A percentile compares a stretch with the other conserved stretches of the same genome.
phyloP scores from a whole-genome alignment of 805 yeast species.

The Pichia deserticola region DNA sequence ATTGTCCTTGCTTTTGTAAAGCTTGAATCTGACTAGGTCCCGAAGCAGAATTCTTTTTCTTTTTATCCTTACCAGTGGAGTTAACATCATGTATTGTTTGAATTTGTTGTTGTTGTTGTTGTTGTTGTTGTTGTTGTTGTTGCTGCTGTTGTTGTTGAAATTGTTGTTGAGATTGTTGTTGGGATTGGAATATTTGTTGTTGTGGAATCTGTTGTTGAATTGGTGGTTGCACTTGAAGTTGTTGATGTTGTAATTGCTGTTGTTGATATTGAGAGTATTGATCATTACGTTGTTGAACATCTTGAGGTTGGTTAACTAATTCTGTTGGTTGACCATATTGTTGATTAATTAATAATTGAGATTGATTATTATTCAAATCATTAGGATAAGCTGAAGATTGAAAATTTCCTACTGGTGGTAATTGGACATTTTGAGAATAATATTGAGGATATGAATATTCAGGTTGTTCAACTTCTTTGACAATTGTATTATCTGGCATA shows the following conservation, averaged over 20 bases:
- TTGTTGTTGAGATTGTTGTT: slow-evolving; percentile 5
- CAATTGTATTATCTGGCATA: slow-evolving; percentile 65
- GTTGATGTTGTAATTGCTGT: slow-evolving; percentile 3
- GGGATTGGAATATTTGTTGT: slow-evolving; percentile 1
- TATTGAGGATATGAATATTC: slow-evolving; percentile 15
- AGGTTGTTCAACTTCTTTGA: slow-evolving; percentile 22
- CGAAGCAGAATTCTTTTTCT: slow-evolving; percentile 19
- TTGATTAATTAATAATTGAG: slow-evolving; percentile 1
- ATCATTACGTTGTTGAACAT: background rate
- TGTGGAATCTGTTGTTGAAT: slow-evolving; percentile 2
- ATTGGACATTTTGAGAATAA: slow-evolving; percentile 33
- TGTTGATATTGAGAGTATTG: background rate
- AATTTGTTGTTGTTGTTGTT: slow-evolving; percentile 4
- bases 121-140: slow-evolving; percentile 8
- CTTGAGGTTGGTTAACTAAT: slow-evolving; percentile 11
- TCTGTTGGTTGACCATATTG: background rate
- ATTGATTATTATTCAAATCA: slow-evolving; percentile 5
- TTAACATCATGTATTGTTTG: slow-evolving; percentile 9
- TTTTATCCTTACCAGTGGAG: slow-evolving; percentile 17
- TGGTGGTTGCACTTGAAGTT: background rate
- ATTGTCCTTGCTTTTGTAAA: slow-evolving; percentile 11
- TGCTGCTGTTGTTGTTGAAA: background rate
- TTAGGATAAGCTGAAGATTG: slow-evolving; percentile 41
- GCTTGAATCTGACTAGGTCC: slow-evolving; percentile 16
- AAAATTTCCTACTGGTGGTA: slow-evolving; percentile 86